phyloP scores from a whole-genome alignment of 2,329 filamentous ascomycete genomes.

The Ceratocystis harringtonii region DNA sequence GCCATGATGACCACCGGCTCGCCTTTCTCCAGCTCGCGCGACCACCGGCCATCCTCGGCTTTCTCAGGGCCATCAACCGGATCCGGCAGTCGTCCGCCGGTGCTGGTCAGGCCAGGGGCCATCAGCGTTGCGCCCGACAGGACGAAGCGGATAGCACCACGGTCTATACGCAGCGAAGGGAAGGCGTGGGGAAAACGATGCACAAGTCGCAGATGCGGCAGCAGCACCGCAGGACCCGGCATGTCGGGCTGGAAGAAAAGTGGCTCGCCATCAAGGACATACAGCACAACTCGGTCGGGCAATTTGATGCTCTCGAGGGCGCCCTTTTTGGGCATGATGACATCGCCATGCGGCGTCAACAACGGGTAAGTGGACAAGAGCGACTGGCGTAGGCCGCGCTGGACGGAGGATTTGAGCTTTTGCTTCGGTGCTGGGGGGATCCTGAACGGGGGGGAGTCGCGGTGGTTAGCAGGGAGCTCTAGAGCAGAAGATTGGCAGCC shows the following conservation, averaged over 20 bases:
- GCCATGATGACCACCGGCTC: conserved; percentile 78
- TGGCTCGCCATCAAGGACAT: conserved; percentile 61
- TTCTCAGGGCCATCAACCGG: conserved; percentile 28
- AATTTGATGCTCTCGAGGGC: conserved; percentile 84
- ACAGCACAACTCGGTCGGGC: conserved; percentile 78
- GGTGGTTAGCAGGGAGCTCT: background rate
- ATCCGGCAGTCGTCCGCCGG: conserved; percentile 64
- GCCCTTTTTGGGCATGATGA: conserved; percentile 87
- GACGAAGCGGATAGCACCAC: conserved; percentile 93
- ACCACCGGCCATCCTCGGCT: conserved; percentile 41
- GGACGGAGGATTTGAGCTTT: conserved; percentile 93
- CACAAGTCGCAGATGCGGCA: conserved; percentile 78
- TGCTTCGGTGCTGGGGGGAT: conserved; percentile 68
- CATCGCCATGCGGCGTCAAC: conserved; percentile 77
- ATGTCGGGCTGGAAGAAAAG: conserved; percentile 78
- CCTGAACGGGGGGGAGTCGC: conserved; percentile 28
- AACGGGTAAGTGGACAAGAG: conserved; percentile 74
- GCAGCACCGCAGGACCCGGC: conserved; percentile 43
- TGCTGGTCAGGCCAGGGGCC: conserved; percentile 79
- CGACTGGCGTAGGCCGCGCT: conserved; percentile 70
- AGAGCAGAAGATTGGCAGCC: background rate
- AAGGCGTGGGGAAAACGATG: conserved; percentile 81
- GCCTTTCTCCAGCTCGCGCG: conserved; percentile 58
- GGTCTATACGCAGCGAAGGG: conserved; percentile 74
- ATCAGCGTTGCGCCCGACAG: conserved; percentile 87